These are phyloP conservation scores for Corymbia citriodora DNA, from an alignment of 441 rosid species.

Conservation along the genomic window DNA sequence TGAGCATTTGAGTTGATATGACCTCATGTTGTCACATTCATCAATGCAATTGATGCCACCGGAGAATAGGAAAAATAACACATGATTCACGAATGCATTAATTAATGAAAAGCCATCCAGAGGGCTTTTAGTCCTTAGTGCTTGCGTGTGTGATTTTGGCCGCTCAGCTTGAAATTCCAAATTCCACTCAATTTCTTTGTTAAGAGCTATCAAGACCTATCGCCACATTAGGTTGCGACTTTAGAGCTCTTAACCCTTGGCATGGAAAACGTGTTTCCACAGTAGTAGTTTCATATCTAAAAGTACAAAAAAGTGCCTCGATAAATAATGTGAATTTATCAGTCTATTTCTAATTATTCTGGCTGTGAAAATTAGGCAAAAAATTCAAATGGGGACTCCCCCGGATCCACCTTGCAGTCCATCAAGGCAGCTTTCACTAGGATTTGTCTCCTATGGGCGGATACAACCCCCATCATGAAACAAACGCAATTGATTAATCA, in stretches of 20 bases:
- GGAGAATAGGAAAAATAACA: background rate
- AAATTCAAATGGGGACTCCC: background rate
- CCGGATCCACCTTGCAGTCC: background rate
- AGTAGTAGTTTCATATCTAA: background rate
- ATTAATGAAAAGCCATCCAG: background rate
- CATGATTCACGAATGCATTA: background rate
- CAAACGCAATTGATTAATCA: background rate
- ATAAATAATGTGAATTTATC: background rate
- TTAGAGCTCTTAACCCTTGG: background rate
- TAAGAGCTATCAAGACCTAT: background rate
- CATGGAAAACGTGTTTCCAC: background rate
- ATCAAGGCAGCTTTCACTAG: conserved; percentile 4
- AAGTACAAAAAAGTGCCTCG: background rate
- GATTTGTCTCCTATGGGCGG: conserved; percentile 6
- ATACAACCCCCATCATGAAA: background rate
- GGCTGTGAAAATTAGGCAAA: background rate
- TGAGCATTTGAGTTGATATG: background rate
- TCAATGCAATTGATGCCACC: background rate
- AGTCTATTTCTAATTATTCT: background rate
- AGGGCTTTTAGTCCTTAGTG: background rate
- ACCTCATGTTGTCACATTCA: background rate
- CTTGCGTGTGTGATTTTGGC: background rate
- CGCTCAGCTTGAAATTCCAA: background rate
- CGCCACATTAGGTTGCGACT: background rate
- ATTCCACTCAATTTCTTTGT: background rate